phyloP scores from a whole-genome alignment of 176 grass and related monocot species.

The Calamus simplicifolius region DNA sequence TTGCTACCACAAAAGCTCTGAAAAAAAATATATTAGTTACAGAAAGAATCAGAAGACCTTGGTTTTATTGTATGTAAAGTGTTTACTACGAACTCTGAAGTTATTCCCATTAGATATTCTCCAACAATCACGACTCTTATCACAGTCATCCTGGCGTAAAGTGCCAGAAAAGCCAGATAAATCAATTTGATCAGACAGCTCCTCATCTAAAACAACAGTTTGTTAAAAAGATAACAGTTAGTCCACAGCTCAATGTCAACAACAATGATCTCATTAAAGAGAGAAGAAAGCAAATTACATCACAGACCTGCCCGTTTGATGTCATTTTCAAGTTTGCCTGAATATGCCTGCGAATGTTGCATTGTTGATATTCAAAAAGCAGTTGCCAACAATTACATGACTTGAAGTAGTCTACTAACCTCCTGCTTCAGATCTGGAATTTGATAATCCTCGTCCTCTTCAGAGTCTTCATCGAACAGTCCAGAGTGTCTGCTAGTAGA shows the following conservation, averaged over 20 bases:
- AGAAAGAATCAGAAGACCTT: slow-evolving; percentile 45
- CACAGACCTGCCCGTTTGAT: slow-evolving; percentile 43
- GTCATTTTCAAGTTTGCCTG: slow-evolving; percentile 24
- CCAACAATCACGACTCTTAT: slow-evolving; percentile 91
- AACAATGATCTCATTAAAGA: slow-evolving; percentile 7
- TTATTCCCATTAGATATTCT: slow-evolving; percentile 90
- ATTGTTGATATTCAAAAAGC: slow-evolving; percentile 13
- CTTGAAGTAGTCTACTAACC: slow-evolving; percentile 29
- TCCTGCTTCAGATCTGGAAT: slow-evolving; percentile 51
- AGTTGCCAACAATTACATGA: slow-evolving; percentile 6
- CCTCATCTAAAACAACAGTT: slow-evolving; percentile 50
- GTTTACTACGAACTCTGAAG: slow-evolving; percentile 95
- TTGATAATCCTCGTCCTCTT: slow-evolving; percentile 77
- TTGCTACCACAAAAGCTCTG: not conserved
- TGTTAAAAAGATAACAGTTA: slow-evolving; percentile 9
- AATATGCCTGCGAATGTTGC: slow-evolving; percentile 45
- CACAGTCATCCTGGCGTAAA: slow-evolving; percentile 75
- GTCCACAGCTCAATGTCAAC: not conserved
- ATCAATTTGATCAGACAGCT: slow-evolving; percentile 56
- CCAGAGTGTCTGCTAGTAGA: slow-evolving; percentile 26
- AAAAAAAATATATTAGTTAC: too few relatives aligned
- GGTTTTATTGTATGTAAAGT: slow-evolving; percentile 75
- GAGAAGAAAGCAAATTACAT: slow-evolving; percentile 14
- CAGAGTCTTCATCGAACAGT: slow-evolving; percentile 75
- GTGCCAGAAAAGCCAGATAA: slow-evolving; percentile 81